phyloP scores from a whole-genome alignment of 345 rosid species.

The Populus davidiana region DNA sequence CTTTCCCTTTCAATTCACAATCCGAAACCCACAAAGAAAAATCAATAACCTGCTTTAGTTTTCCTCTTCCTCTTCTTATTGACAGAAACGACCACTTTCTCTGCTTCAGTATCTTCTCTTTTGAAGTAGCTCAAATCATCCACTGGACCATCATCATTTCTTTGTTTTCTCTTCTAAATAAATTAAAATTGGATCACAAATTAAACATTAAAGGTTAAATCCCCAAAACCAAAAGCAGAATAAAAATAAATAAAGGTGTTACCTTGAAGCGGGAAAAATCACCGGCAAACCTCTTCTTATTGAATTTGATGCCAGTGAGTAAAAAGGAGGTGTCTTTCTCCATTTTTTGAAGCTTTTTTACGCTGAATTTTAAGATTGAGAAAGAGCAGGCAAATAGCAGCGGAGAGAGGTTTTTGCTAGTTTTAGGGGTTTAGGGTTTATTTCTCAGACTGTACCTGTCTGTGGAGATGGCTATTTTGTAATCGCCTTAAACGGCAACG shows the following conservation, averaged over 20 bases:
- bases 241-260: background rate
- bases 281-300: slow-evolving; percentile 55
- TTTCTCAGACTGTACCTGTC: too few relatives aligned
- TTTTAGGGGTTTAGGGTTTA: too few relatives aligned
- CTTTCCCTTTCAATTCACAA: background rate
- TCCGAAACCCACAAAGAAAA: background rate
- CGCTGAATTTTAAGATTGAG: too few relatives aligned
- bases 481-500: too few relatives aligned
- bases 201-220: background rate
- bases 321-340: slow-evolving; percentile 61
- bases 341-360: slow-evolving; percentile 31
- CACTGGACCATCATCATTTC: slow-evolving; percentile 17
- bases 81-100: slow-evolving; percentile 22
- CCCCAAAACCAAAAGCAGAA: background rate
- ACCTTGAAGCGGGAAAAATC: slow-evolving; percentile 72
- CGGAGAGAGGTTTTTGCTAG: too few relatives aligned
- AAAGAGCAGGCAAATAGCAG: too few relatives aligned
- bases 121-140: slow-evolving; percentile 39
- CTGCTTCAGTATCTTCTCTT: slow-evolving; percentile 31
- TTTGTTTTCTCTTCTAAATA: slow-evolving; percentile 39
- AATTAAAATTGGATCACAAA: background rate
- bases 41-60: slow-evolving; percentile 14
- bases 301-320: slow-evolving; percentile 68
- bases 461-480: too few relatives aligned
- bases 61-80: slow-evolving; percentile 61